These are phyloP conservation scores for Aurifilum marmelostoma DNA, from an alignment of 2,329 filamentous ascomycete genomes.

Conservation along the genomic window DNA sequence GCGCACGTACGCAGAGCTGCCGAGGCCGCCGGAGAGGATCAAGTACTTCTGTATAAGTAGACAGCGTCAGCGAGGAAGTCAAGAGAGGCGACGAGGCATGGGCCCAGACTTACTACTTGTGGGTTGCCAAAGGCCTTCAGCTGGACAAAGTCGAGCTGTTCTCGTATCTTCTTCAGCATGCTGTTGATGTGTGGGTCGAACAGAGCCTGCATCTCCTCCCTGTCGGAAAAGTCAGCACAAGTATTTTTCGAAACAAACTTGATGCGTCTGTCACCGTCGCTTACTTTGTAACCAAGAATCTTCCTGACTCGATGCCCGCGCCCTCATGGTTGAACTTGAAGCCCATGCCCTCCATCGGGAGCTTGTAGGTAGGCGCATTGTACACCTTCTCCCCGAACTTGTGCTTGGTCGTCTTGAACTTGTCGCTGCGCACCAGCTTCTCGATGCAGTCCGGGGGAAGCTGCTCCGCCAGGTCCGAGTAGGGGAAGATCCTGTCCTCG, in stretches of 20 bases:
- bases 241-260: too few relatives aligned
- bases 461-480: slow-evolving; percentile 39
- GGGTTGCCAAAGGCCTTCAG: slow-evolving; percentile 35
- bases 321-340: slow-evolving; percentile 44
- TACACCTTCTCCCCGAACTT: slow-evolving; percentile 51
- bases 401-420: slow-evolving; percentile 44
- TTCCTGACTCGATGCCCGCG: slow-evolving; percentile 44
- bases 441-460: slow-evolving; percentile 44
- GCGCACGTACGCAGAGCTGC: slow-evolving; percentile 51
- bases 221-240: slow-evolving; percentile 30
- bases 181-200: slow-evolving; percentile 48
- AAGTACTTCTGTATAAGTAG: slow-evolving; percentile 42
- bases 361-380: slow-evolving; percentile 44
- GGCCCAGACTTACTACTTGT: slow-evolving; percentile 39
- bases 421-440: slow-evolving; percentile 43
- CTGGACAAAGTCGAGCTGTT: slow-evolving; percentile 46
- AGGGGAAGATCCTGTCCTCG: slow-evolving; percentile 40
- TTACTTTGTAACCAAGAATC: slow-evolving; percentile 46
- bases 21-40: slow-evolving; percentile 50
- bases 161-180: slow-evolving; percentile 43
- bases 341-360: slow-evolving; percentile 48
- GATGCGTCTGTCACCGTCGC: too few relatives aligned
- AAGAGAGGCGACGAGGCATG: neutral
- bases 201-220: slow-evolving; percentile 47
- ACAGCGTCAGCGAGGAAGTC: slow-evolving; percentile 12